A percentile compares a stretch with the other conserved stretches of the same genome.
phyloP scores from a whole-genome alignment of 2,329 filamentous ascomycete species.

The Didymella lethalis region DNA sequence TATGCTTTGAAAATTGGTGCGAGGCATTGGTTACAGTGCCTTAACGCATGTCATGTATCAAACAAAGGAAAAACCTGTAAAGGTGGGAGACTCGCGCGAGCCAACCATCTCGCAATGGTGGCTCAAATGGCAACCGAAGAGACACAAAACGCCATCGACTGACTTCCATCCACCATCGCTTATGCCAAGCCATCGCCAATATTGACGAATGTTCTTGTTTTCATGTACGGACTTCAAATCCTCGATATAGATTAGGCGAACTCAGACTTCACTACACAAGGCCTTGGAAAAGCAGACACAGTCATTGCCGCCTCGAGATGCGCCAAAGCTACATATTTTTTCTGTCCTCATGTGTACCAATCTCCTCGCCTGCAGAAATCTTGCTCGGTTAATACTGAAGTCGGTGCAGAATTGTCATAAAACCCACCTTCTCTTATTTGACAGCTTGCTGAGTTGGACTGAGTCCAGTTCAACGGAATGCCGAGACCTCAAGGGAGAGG shows the following conservation, averaged over 20 bases:
- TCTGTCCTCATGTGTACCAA: not conserved
- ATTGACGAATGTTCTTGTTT: not conserved
- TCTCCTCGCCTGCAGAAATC: not conserved
- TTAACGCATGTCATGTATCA: too few species aligned
- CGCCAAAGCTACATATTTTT: not conserved
- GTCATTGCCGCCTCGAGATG: not conserved
- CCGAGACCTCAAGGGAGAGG: conserved; percentile 77
- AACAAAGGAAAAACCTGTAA: not conserved
- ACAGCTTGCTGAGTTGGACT: not conserved
- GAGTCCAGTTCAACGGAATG: too few species aligned
- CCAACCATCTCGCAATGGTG: not conserved
- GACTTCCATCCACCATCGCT: not conserved
- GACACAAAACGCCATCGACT: not conserved
- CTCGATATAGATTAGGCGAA: not conserved
- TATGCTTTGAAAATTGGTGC: not conserved
- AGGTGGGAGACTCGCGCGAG: not conserved
- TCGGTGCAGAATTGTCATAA: not conserved
- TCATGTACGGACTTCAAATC: not conserved
- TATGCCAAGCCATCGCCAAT: not conserved
- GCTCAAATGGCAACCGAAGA: not conserved
- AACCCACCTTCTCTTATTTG: not conserved
- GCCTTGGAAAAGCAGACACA: not conserved
- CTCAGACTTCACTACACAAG: not conserved
- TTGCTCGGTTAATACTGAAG: not conserved
- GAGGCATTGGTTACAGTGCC: not conserved